phyloP scores from a whole-genome alignment of 1,284 basidiomycete species.

The Earliella scabrosa region DNA sequence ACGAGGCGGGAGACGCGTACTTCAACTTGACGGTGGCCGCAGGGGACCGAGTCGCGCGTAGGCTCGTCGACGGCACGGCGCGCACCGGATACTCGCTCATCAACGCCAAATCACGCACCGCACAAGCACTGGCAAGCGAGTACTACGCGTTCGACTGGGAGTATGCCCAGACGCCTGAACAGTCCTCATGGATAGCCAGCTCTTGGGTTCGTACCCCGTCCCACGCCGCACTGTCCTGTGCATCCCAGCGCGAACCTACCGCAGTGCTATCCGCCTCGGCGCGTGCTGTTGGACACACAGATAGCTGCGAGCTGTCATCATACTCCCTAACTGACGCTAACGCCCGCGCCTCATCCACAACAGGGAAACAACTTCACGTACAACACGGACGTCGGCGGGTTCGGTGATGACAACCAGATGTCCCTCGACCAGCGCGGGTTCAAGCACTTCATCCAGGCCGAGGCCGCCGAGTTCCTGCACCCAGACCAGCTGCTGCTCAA shows the following conservation, averaged over 20 bases:
- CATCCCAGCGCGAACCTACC: too few species aligned
- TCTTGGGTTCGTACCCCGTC: constrained; percentile 51
- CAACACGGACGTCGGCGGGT: constrained; percentile 55
- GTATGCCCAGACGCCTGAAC: constrained; percentile 59
- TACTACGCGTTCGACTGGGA: constrained; percentile 62
- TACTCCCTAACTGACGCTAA: too few species aligned
- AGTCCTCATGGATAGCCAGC: constrained; percentile 65
- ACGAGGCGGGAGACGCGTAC: constrained; percentile 46
- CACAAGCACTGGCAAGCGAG: constrained; percentile 54
- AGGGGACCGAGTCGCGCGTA: constrained; percentile 26
- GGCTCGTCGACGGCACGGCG: constrained; percentile 51
- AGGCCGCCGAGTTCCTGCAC: constrained; percentile 56
- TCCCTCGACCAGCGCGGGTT: constrained; percentile 66
- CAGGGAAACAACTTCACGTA: constrained; percentile 73
- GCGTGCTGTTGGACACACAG: too few species aligned
- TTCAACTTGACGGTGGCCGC: constrained; percentile 43
- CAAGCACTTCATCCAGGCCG: constrained; percentile 55
- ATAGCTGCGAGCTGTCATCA: too few species aligned
- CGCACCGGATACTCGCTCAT: constrained; percentile 52
- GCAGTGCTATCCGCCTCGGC: too few species aligned
- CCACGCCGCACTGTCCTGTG: too few species aligned
- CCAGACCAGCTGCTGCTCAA: constrained; percentile 53
- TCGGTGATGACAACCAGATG: constrained; percentile 57
- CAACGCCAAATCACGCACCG: constrained; percentile 46
- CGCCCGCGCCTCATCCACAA: neutral